A percentile compares a stretch with the other conserved stretches of the same genome.
phyloP scores from a whole-genome alignment of 176 grass and related monocot species.

The Dendrocalamus sinicus region DNA sequence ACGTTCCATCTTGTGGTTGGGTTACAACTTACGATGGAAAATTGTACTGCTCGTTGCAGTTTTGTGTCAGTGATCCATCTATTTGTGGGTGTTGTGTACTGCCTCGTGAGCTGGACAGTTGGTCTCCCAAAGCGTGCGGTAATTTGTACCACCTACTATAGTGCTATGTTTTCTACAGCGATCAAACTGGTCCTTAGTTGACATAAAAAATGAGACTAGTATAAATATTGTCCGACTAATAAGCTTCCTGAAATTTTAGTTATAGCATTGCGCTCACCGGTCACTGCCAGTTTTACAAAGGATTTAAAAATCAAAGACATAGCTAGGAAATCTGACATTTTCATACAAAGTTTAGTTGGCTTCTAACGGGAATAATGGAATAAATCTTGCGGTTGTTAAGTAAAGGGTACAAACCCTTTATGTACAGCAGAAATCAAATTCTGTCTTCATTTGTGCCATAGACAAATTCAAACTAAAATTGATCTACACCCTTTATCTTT shows the following conservation, averaged over 20 bases:
- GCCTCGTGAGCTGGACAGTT: constrained; percentile 74
- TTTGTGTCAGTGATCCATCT: constrained; percentile 92
- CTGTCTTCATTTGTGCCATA: neutral
- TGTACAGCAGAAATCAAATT: neutral
- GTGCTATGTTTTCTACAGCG: neutral
- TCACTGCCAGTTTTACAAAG: neutral
- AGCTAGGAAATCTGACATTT: constrained; percentile 1
- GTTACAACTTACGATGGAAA: neutral
- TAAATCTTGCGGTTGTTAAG: neutral
- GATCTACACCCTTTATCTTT: neutral
- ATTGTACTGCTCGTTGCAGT: constrained; percentile 41
- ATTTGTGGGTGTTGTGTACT: constrained; percentile 76
- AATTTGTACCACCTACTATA: constrained; percentile 33
- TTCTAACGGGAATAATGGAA: neutral
- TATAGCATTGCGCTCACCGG: neutral
- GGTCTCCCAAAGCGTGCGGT: constrained; percentile 96
- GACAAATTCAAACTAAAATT: constrained; percentile 5
- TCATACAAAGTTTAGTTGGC: neutral
- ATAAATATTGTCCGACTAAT: neutral
- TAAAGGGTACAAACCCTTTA: neutral
- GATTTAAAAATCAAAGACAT: neutral
- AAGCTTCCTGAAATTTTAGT: neutral
- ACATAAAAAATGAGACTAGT: neutral
- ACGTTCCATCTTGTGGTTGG: neutral
- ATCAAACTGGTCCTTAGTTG: neutral